Evolutionary conservation across 129 eudicot species (phyloP), one percentile per base, ranked within the genome.

Genomic region (Centaurea solstitialis): DNA sequence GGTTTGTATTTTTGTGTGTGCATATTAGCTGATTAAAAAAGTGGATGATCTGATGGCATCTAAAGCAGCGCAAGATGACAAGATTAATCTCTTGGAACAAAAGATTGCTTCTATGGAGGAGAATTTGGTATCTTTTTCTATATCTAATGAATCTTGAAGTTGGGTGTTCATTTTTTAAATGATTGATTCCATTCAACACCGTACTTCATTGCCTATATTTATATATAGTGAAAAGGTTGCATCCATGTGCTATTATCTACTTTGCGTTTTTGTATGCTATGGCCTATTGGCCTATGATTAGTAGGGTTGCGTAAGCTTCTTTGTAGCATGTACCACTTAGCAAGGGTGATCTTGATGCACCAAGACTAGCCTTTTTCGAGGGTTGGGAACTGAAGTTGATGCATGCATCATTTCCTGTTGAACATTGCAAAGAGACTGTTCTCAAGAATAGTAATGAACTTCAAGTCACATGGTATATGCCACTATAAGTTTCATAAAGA

Each of bases 31-130:
- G 86, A 35, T 76, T 45, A 18, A 82, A 82, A 91, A 76, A 74
- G 61, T 91, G 33, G 84, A 90, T 86, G 96, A 88, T 77, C 87
- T 92, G 73, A 86, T 79, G 86, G 70, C 80, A 28, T 86, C 84
- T 72, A 92, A 79, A 73, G 53, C 69, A 45, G 85, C 79, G 69
- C 93, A 90, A 40, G 75, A 69, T 57, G 81, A 74, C 35, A 90
- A 77, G 87, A 82, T 73, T 75, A 75, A 26, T 24, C 38, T 28
- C 72, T 41, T 94, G 91, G 86, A 92, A 69, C 77, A 81, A 41
- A 88, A 82, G 87, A 76, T 82, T 47, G 72, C 47, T 66, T 57
- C 24, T 74, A 20, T 94, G 91, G 87, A 92, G 86, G 75, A 90
- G 74, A 87, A 86, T 79, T 80, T 88, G 98, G 97, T 92, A 94